A percentile compares a stretch with the other conserved stretches of the same genome.
phyloP scores from a whole-genome alignment of 176 grass and related monocot genomes.

The Microstegium vimineum region DNA sequence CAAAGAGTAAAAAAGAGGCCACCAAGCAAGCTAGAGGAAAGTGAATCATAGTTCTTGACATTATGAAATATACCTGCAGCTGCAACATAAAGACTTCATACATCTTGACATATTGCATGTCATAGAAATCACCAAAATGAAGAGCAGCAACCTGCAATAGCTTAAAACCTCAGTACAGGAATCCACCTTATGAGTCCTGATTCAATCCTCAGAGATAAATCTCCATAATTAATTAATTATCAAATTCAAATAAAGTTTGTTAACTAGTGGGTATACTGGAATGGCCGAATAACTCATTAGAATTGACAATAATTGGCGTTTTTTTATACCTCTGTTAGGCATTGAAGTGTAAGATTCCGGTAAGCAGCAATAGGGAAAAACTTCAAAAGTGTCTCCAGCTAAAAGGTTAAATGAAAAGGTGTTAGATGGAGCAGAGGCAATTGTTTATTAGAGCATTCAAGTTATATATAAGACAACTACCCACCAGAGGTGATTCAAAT shows the following conservation, averaged over 20 bases:
- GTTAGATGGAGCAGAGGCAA: conserved; percentile 9
- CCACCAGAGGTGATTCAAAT: conserved; percentile 4
- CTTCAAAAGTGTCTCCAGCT: conserved; percentile 21
- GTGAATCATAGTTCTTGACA: neutral
- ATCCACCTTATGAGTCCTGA: neutral
- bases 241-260: neutral
- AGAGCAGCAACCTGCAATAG: conserved; percentile 15
- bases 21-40: conserved; percentile 3
- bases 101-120: conserved; percentile 4
- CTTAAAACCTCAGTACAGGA: neutral
- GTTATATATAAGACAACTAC: neutral
- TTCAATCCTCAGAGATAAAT: neutral
- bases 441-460: neutral
- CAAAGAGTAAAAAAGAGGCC: neutral
- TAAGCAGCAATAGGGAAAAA: neutral
- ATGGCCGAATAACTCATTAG: neutral
- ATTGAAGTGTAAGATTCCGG: conserved; percentile 6
- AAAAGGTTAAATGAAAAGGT: neutral
- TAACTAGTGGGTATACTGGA: neutral
- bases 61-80: neutral
- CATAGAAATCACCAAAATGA: neutral
- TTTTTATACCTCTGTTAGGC: conserved; percentile 16
- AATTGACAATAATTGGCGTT: neutral
- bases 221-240: neutral
- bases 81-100: neutral